A percentile compares a stretch with the other conserved stretches of the same genome.
Conservation (phyloP, 1,139 yeast species). For the Sugiyamaella paludigena region DNA sequence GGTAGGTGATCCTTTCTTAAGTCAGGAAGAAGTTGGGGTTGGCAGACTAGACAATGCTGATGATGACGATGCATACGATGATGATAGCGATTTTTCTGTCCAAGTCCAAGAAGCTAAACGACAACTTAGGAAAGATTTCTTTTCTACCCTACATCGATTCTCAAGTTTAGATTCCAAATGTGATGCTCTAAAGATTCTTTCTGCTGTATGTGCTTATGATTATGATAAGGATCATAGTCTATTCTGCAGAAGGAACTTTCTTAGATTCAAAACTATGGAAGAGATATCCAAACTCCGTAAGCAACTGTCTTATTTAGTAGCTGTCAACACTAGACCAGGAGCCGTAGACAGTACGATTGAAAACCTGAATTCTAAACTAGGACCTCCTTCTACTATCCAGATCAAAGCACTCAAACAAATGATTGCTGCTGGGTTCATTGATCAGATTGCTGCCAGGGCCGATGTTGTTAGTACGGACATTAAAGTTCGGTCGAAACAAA, state of each 20-base stretch:
- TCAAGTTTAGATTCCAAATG: constrained; percentile 65
- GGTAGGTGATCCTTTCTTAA: constrained; percentile 88
- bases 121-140: constrained; percentile 49
- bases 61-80: constrained; percentile 30
- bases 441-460: constrained; percentile 83
- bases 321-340: constrained; percentile 52
- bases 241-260: constrained; percentile 60
- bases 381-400: constrained; percentile 69
- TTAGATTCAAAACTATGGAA: constrained; percentile 62
- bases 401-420: constrained; percentile 82
- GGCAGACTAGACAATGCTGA: constrained; percentile 23
- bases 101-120: constrained; percentile 45
- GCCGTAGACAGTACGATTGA: constrained; percentile 48
- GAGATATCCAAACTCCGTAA: constrained; percentile 79
- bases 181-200: constrained; percentile 72
- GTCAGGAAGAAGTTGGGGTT: constrained; percentile 69
- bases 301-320: constrained; percentile 76
- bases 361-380: constrained; percentile 54
- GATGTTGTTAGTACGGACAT: constrained; percentile 66
- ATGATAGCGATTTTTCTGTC: constrained; percentile 32
- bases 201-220: constrained; percentile 88
- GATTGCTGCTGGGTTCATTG: constrained; percentile 88
- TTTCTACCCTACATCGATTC: constrained; percentile 58
- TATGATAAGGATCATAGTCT: constrained; percentile 44
- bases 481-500: constrained; percentile 42